Base-by-base conservation (phyloP, 2,329 filamentous ascomycete genomes). In the Zopfia rhizophila region DNA sequence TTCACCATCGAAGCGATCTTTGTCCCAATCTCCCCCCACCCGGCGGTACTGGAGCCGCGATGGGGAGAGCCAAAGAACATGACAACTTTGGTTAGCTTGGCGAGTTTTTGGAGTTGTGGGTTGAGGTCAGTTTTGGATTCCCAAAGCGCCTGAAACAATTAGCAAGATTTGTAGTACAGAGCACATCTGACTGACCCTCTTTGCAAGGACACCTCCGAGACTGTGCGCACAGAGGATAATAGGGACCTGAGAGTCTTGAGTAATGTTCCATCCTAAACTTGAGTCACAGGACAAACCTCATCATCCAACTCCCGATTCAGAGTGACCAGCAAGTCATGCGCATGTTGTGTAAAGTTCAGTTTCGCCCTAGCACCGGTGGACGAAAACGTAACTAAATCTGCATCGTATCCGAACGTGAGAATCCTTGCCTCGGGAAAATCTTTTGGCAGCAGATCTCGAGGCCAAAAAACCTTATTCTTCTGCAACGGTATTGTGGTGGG, bases 21-120 rank as follows among this genome's bases (percentile, higher is more conserved):
- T 16, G 42, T 51, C 5, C 31, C 38, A 14, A 44, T 51, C 18
- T 45, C 31, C 3, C 33, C 46, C 41, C 37, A 42, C 21, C 22
- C 24, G 12, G 48, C 48, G 24, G 32, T 30, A 18, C 14, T 28
- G n/a, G 37, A 38, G 13, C 48, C 43, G 17, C 23, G 24, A 29
- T 51, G 48, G 11, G 48, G 48, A 11, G 48, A 33, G 7, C 48
- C 48, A 27, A 51, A 51, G 24, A 51, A 51, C 11, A 51, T 38
- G 17, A 51, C 29, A 12, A 42, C 48, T 27, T 51, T 51, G 3
- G 43, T 43, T 12, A 29, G 24, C 12, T 30, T 38, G 21, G 31
- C 10, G 7, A 51, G 38, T 23, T 40, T 38, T 19, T 43, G 31
- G 16, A 24, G 25, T 7, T 27, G n/a, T 3, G 48, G 48, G 27